A percentile compares a stretch with the other conserved stretches of the same genome.
phyloP scores from a whole-genome alignment of 2,329 filamentous ascomycete genomes.

The Akanthomyces lecanii region DNA sequence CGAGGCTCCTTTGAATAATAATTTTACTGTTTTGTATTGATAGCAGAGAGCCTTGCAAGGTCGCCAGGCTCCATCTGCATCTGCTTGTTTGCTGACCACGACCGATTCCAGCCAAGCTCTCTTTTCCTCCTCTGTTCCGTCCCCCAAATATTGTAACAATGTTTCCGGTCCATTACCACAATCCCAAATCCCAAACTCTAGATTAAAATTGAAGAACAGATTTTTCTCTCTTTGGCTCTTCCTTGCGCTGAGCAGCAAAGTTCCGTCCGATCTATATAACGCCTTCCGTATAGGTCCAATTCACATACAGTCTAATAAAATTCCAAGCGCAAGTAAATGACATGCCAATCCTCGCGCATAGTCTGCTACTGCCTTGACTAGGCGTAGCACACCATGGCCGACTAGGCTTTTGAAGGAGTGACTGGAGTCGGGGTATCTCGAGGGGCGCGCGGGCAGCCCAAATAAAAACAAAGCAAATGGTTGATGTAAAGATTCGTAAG shows the following conservation, averaged over 20 bases:
- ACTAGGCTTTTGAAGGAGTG: slow-evolving; percentile 21
- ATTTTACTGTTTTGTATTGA: slow-evolving; percentile 17
- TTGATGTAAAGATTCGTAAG: slow-evolving; percentile 10
- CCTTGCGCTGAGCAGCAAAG: slow-evolving; percentile 15
- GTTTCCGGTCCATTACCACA: slow-evolving; percentile 6
- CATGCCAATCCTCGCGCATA: not conserved
- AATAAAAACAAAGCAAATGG: slow-evolving; percentile 22
- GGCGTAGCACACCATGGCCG: slow-evolving; percentile 8
- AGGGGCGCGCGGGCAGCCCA: not conserved
- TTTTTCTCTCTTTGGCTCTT: slow-evolving; percentile 13
- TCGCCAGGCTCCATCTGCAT: not conserved
- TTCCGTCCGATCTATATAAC: slow-evolving; percentile 13
- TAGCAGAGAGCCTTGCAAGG: not conserved
- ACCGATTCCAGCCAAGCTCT: not conserved
- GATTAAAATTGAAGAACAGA: not conserved
- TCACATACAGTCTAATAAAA: slow-evolving; percentile 11
- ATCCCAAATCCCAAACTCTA: not conserved
- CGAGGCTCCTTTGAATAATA: too few species aligned
- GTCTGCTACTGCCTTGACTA: slow-evolving; percentile 17
- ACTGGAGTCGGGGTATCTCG: slow-evolving; percentile 28
- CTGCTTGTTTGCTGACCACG: slow-evolving; percentile 2
- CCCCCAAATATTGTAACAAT: not conserved
- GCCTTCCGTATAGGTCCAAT: slow-evolving; percentile 5
- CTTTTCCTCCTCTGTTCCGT: not conserved
- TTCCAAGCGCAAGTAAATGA: slow-evolving; percentile 2